Conservation (phyloP, 2,329 filamentous ascomycete genomes). For the Penicillium sp. region DNA sequence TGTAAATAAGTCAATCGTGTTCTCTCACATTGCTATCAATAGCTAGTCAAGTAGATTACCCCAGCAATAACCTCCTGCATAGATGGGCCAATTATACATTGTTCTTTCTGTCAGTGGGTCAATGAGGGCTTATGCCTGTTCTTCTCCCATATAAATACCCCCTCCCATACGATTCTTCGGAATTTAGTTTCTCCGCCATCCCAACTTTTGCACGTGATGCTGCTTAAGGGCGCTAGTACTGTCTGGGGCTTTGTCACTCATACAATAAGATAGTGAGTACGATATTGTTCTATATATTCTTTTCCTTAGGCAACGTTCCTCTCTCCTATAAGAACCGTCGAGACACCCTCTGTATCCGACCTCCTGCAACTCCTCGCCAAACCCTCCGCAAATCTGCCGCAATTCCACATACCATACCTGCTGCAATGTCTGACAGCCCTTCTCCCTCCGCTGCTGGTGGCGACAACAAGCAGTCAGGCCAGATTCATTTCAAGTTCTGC, state of each 20-base stretch:
- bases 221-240: neutral
- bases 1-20: no score
- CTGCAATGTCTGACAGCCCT: conserved; percentile 44
- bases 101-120: no score
- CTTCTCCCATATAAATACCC: no score
- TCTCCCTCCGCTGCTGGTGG: conserved; percentile 42
- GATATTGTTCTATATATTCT: neutral
- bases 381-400: neutral
- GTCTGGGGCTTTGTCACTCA: neutral
- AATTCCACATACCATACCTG: neutral
- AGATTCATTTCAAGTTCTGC: conserved; percentile 97
- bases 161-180: neutral
- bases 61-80: no score
- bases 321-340: neutral
- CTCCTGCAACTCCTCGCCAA: neutral
- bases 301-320: neutral
- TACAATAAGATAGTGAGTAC: neutral
- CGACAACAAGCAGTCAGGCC: conserved; percentile 54
- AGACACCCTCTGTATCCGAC: neutral
- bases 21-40: no score
- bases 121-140: no score
- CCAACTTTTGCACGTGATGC: neutral
- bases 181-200: neutral
- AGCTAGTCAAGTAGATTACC: no score
- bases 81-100: no score